Evolutionary conservation across 805 yeast species (phyloP).

Genomic region (Maudiozyma barnettii): DNA sequence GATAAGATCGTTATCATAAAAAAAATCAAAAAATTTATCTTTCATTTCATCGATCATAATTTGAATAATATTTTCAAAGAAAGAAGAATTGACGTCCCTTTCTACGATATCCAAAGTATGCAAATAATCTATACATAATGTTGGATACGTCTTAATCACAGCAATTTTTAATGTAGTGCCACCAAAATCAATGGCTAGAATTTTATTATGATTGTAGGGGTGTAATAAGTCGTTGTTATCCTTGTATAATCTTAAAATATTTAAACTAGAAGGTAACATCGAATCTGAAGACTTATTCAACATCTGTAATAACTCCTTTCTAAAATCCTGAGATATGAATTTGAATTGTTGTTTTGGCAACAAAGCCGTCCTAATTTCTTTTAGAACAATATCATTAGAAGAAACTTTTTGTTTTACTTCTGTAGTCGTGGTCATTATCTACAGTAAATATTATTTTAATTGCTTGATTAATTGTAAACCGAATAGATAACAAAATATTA

Average conservation of each 20-base stretch:
- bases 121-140: constrained; percentile 7
- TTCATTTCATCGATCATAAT: constrained; percentile 11
- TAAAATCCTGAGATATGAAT: constrained; percentile 7
- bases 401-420: not conserved
- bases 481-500: too few relatives aligned
- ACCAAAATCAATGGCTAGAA: constrained; percentile 24
- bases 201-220: constrained; percentile 1
- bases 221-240: not conserved
- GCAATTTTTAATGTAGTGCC: constrained; percentile 23
- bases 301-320: constrained; percentile 11
- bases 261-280: constrained; percentile 14
- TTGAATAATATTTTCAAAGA: constrained; percentile 14
- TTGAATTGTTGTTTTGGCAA: constrained; percentile 10
- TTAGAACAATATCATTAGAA: constrained; percentile 10
- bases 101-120: constrained; percentile 8
- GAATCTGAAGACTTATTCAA: constrained; percentile 13
- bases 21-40: constrained; percentile 15
- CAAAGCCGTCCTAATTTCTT: constrained; percentile 12
- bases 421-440: not conserved
- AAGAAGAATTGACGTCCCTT: constrained; percentile 12
- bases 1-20: constrained; percentile 4
- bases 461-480: too few relatives aligned
- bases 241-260: not conserved
- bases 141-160: constrained; percentile 8
- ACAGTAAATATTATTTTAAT: not conserved